Base-by-base conservation (phyloP, 805 yeast species). In the Candida easanensis region DNA sequence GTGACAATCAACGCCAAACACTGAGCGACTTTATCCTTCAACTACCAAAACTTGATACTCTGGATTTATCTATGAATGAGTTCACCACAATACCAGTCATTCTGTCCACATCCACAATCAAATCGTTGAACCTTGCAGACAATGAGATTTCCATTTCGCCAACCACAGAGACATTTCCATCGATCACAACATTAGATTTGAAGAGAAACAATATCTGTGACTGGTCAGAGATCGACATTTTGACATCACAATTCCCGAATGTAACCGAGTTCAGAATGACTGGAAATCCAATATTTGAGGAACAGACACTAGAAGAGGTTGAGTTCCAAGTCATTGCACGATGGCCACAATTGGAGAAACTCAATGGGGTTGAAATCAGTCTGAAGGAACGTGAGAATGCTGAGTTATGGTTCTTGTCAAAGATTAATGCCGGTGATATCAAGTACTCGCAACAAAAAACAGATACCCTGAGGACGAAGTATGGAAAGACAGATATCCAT, bases 371-470 rank as follows among this genome's bases (percentile, higher is more conserved):
- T 0, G 39, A 28, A 0, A 63, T 87, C 8, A 56, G 65, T 3
- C 42, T 35, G 0, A 69, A 62, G 2, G 84, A 80, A 38, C 68
- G 88, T 15, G 50, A 45, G 5, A 84, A 82, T 50, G 83, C 86
- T 1, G 96, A 88, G 58, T 57, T 85, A 4, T 87, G 75, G 56
- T 80, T 84, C 46, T 65, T 84, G 22, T 69, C 80, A 5, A 70
- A 70, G 47, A 76, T 84, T 0, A 34, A 42, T 8, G 41, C 46
- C 1, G 55, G 57, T 1, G 57, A 61, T 5, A 51, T 66, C 38
- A 33, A 33, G 1, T 68, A 62, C 33, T 51, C 62, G 17, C 35
- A 32, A 14, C 32, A 27, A 26, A 43, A 32, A 28, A 19, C 43
- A 2, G 21, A 30, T 13, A 14, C 16, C 11, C 17, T 43, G 38